A percentile compares a stretch with the other conserved stretches of the same genome.
These are phyloP conservation scores for Dianthus caryophyllus DNA, from an alignment of 148 eudicot genomes.

Conservation along the genomic window DNA sequence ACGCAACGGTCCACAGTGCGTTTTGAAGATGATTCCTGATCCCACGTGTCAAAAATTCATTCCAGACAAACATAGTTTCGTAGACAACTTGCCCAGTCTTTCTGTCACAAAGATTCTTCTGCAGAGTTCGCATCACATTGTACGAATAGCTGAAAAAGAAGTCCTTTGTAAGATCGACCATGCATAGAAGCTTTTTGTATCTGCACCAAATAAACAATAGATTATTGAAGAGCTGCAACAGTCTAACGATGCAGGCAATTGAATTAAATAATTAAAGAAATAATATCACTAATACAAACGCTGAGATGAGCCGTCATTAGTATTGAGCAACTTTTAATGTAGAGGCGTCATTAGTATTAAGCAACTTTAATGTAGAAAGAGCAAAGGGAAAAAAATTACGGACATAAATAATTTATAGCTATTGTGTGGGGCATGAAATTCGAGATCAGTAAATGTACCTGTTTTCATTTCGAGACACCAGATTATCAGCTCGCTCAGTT, in stretches of 20 bases:
- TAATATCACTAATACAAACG: too few species aligned
- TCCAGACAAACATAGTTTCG: constrained; percentile 95
- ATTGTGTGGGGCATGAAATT: not conserved
- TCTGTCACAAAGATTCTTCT: constrained; percentile 55
- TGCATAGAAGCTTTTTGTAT: constrained; percentile 86
- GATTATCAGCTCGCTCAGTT: constrained; percentile 33
- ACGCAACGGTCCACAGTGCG: constrained; percentile 81
- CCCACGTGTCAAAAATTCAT: constrained; percentile 80
- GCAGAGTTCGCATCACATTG: constrained; percentile 85
- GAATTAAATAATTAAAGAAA: not conserved
- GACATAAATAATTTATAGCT: not conserved
- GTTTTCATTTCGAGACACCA: constrained; percentile 45
- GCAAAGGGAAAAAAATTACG: not conserved
- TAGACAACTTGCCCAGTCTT: constrained; percentile 47
- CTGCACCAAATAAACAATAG: constrained; percentile 24
- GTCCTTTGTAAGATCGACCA: constrained; percentile 96
- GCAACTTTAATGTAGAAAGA: not conserved
- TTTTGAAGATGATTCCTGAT: constrained; percentile 62
- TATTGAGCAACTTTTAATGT: too few species aligned
- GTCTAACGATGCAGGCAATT: not conserved
- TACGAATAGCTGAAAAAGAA: constrained; percentile 94
- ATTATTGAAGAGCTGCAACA: not conserved
- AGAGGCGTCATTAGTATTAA: too few species aligned
- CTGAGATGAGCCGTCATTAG: not conserved
- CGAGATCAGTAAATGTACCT: constrained; percentile 8